Percentiles rank a stretch among this genome's conserved stretches.
These are phyloP conservation scores for Aristolochia fimbriata DNA, from an alignment of 164 flowering plant species.

Conservation along the genomic window DNA sequence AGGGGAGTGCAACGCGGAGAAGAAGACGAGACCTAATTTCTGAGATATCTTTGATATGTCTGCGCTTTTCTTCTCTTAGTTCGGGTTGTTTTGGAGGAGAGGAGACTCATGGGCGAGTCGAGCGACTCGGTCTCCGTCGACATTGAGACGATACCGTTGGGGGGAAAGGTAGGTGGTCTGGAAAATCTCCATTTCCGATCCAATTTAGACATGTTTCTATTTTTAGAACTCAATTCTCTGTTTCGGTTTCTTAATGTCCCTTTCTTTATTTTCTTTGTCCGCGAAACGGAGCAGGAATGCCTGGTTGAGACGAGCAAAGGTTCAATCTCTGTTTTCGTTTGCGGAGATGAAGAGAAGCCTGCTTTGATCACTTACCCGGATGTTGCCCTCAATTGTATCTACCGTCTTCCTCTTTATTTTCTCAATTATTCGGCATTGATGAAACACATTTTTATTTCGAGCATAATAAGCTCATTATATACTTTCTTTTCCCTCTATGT, in stretches of 20 bases:
- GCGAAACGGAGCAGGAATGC: conserved; percentile 32
- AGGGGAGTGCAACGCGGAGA: no score
- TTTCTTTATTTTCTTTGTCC: background rate
- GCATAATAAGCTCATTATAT: no score
- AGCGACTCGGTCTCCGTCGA: conserved; percentile 48
- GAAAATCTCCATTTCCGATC: background rate
- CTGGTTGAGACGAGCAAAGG: conserved; percentile 51
- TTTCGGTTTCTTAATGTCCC: conserved; percentile 3
- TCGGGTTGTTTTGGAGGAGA: background rate
- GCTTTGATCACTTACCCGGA: conserved; percentile 65
- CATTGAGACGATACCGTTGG: conserved; percentile 37
- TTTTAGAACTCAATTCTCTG: background rate
- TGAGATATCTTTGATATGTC: no score
- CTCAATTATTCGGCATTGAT: no score
- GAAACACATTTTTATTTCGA: no score
- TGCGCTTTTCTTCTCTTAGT: no score
- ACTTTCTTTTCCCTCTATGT: no score
- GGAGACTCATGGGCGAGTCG: conserved; percentile 42
- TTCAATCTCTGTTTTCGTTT: conserved; percentile 44
- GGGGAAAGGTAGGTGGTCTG: conserved; percentile 36
- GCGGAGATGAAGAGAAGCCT: conserved; percentile 68
- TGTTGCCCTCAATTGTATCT: conserved; percentile 56
- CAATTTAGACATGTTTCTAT: background rate
- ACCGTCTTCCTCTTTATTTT: no score
- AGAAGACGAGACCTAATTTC: no score